These are phyloP conservation scores for Boletus sp. DNA, from an alignment of 1,284 basidiomycete genomes.

Conservation along the genomic window DNA sequence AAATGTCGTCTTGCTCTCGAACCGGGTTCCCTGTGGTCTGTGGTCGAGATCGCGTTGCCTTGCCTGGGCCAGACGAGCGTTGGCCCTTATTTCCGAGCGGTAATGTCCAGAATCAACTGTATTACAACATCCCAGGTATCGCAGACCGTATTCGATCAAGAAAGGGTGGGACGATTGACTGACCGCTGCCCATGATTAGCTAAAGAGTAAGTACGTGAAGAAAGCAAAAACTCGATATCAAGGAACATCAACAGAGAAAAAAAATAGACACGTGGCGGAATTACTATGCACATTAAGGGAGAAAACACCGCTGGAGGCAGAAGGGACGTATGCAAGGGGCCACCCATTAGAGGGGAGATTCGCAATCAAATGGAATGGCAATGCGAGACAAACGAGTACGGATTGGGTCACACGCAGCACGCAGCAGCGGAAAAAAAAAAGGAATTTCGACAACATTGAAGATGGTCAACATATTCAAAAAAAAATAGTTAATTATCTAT, in stretches of 20 bases:
- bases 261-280: conserved; percentile 4
- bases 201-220: conserved; percentile 31
- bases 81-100: conserved; percentile 29
- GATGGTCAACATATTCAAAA: conserved; percentile 43
- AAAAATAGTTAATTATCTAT: conserved; percentile 39
- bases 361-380: conserved; percentile 14
- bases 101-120: conserved; percentile 37
- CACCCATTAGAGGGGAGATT: conserved; percentile 22
- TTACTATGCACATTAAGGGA: conserved; percentile 32
- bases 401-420: conserved; percentile 24
- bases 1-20: conserved; percentile 12
- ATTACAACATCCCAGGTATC: conserved; percentile 44
- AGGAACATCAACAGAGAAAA: conserved; percentile 7
- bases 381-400: conserved; percentile 13
- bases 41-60: conserved; percentile 5
- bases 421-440: conserved; percentile 12
- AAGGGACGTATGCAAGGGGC: conserved; percentile 18
- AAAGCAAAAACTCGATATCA: conserved; percentile 20
- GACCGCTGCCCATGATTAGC: conserved; percentile 29
- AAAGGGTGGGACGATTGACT: conserved; percentile 22
- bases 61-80: background rate
- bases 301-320: conserved; percentile 5
- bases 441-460: conserved; percentile 32
- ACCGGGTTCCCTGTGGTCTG: conserved; percentile 8
- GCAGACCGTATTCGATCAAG: conserved; percentile 39